Conservation (phyloP, 2,329 filamentous ascomycete species). For the Lizonia empirigonia region DNA sequence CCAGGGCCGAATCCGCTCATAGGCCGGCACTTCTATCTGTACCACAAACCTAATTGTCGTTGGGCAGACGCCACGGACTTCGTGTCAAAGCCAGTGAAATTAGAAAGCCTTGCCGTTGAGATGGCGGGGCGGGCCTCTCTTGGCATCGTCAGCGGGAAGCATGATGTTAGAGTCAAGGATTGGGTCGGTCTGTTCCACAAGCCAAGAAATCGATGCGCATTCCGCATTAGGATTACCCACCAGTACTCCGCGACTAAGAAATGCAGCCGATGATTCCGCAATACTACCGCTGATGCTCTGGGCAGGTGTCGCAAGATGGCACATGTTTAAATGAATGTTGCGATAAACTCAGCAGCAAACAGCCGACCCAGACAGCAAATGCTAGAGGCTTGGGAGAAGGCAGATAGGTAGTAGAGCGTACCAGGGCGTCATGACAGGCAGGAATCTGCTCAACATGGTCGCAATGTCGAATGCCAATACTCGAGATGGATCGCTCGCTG, state of each 20-base stretch:
- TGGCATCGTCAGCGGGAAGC: slow-evolving; percentile 29
- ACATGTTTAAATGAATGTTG: not conserved
- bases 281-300: slow-evolving; percentile 33
- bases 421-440: not conserved
- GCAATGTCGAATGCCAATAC: slow-evolving; percentile 9
- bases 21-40: slow-evolving; percentile 18
- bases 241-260: slow-evolving; percentile 8
- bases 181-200: slow-evolving; percentile 28
- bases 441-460: not conserved
- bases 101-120: slow-evolving; percentile 19
- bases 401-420: too few relatives aligned
- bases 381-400: too few relatives aligned
- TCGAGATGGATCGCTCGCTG: slow-evolving; percentile 12
- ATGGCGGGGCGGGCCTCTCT: slow-evolving; percentile 35
- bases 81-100: slow-evolving; percentile 22
- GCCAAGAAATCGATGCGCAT: slow-evolving; percentile 31
- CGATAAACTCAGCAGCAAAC: not conserved
- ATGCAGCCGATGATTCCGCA: slow-evolving; percentile 21
- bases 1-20: slow-evolving; percentile 14
- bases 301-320: slow-evolving; percentile 22
- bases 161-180: slow-evolving; percentile 17
- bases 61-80: slow-evolving; percentile 9
- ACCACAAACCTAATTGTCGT: slow-evolving; percentile 20
- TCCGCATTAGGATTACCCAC: slow-evolving; percentile 33
- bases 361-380: too few relatives aligned